Conservation (phyloP, 176 grass and related monocot species). For the Poa annua region DNA sequence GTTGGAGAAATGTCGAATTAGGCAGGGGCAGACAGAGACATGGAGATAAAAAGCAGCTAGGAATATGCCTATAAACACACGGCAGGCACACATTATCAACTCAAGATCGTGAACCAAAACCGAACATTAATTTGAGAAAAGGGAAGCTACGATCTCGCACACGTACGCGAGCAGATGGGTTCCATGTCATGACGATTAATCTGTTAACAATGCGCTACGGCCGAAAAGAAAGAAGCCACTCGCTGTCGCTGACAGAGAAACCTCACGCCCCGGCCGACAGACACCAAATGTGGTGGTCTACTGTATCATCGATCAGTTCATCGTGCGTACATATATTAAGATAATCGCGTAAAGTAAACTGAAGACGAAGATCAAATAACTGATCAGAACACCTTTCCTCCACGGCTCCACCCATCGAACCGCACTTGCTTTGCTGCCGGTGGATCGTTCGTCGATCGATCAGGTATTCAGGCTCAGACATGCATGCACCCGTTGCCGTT, state of each 20-base stretch:
- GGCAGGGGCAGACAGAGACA: not conserved
- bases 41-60: not conserved
- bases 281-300: slow-evolving; percentile 35
- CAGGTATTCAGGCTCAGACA: no score
- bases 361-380: not conserved
- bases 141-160: not conserved
- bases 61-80: not conserved
- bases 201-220: no score
- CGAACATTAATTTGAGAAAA: not conserved
- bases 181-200: no score
- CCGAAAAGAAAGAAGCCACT: not conserved
- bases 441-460: not conserved
- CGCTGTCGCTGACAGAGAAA: not conserved
- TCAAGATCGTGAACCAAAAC: not conserved
- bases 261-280: not conserved
- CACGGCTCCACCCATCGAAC: not conserved
- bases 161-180: not conserved
- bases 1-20: not conserved
- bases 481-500: slow-evolving; percentile 32
- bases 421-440: not conserved
- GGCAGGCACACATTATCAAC: slow-evolving; percentile 17
- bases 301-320: slow-evolving; percentile 1
- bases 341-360: not conserved
- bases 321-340: not conserved
- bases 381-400: not conserved